Percentiles rank a stretch among this genome's conserved stretches.
Conservation (phyloP, 2,329 filamentous ascomycete species). For the Plectosphaerella sp. region DNA sequence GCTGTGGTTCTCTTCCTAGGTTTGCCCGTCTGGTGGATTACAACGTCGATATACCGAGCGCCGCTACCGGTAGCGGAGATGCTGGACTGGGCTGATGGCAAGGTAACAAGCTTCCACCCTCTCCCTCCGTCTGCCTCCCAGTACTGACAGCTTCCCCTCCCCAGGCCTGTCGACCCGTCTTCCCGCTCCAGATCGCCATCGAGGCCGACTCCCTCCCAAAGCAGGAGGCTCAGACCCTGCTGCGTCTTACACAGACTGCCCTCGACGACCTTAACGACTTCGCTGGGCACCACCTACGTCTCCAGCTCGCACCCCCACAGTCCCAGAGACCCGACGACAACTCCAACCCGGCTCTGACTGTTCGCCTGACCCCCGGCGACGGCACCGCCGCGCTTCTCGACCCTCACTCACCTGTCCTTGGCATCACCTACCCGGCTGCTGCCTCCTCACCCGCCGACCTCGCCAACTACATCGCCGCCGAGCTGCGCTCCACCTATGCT, state of each 20-base stretch:
- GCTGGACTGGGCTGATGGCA: constrained; percentile 87
- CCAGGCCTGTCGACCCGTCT: constrained; percentile 81
- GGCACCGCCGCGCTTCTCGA: constrained; percentile 60
- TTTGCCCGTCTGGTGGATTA: constrained; percentile 92
- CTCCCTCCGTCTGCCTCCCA: neutral
- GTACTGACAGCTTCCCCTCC: neutral
- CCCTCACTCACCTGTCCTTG: constrained; percentile 65
- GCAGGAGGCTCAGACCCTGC: constrained; percentile 65
- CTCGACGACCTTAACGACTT: constrained; percentile 87
- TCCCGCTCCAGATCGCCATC: constrained; percentile 78
- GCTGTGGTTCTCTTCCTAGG: constrained; percentile 76
- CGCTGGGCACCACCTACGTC: constrained; percentile 74
- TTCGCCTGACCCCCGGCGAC: constrained; percentile 65
- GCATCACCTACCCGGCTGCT: constrained; percentile 70
- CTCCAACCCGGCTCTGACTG: constrained; percentile 57
- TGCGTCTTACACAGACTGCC: constrained; percentile 78
- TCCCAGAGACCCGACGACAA: constrained; percentile 32
- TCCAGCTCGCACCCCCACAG: constrained; percentile 53
- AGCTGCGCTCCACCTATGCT: constrained; percentile 72
- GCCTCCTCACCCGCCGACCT: constrained; percentile 69
- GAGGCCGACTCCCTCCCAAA: constrained; percentile 62
- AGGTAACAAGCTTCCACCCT: constrained; percentile 46
- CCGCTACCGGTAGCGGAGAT: constrained; percentile 79
- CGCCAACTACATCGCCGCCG: constrained; percentile 72
- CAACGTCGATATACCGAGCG: constrained; percentile 87